Percentiles rank a stretch among this genome's conserved stretches.
Evolutionary conservation across 2,329 filamentous ascomycete genomes (phyloP).

Genomic region (Pyricularia sp.): DNA sequence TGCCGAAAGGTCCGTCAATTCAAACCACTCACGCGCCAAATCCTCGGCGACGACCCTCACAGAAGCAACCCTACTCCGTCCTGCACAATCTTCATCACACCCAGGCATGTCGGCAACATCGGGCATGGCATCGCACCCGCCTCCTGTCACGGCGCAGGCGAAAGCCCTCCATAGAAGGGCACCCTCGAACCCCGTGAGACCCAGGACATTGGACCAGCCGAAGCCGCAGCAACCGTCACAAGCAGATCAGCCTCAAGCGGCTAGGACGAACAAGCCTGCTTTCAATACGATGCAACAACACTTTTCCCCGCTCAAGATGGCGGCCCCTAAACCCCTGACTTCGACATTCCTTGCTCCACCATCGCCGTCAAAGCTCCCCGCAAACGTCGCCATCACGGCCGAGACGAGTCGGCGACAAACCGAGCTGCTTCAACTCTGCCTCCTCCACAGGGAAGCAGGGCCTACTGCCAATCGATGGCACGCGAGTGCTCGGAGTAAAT

Average conservation of each 20-base stretch:
- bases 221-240: slow-evolving; percentile 2
- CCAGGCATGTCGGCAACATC: slow-evolving; percentile 7
- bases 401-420: slow-evolving; percentile 52
- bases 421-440: slow-evolving; percentile 55
- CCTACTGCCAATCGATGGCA: slow-evolving; percentile 37
- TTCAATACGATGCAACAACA: slow-evolving; percentile 59
- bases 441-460: slow-evolving; percentile 48
- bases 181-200: slow-evolving; percentile 5
- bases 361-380: slow-evolving; percentile 50
- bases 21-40: slow-evolving; percentile 27
- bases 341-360: slow-evolving; percentile 48
- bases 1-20: slow-evolving; percentile 8
- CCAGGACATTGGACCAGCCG: slow-evolving; percentile 1
- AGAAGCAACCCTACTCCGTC: slow-evolving; percentile 27
- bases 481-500: slow-evolving; percentile 39
- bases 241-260: slow-evolving; percentile 1
- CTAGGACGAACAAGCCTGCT: slow-evolving; percentile 31
- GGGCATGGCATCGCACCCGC: slow-evolving; percentile 11
- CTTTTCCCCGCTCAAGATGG: slow-evolving; percentile 54
- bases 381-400: slow-evolving; percentile 48
- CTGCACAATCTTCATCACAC: slow-evolving; percentile 18
- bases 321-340: slow-evolving; percentile 52
- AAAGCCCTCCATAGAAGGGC: slow-evolving; percentile 10
- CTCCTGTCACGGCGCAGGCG: slow-evolving; percentile 5
- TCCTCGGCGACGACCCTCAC: slow-evolving; percentile 30